These are phyloP conservation scores for Rhodotorula paludigena DNA, from an alignment of 768 basidiomycete genomes.

Conservation along the genomic window DNA sequence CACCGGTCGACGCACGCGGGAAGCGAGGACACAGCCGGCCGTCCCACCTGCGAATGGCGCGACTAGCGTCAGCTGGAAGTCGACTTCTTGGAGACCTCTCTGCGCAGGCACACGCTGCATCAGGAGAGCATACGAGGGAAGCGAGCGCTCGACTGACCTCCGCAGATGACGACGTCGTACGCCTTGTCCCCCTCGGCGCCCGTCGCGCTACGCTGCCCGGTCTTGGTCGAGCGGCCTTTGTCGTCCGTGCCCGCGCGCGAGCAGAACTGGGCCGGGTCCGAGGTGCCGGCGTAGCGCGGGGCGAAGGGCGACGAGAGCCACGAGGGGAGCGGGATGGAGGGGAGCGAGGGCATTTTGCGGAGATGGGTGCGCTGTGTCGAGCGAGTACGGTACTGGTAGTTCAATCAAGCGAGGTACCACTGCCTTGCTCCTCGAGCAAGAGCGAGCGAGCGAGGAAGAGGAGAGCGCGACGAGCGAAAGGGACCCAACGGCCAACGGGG, in stretches of 20 bases:
- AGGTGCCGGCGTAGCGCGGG: slow-evolving; percentile 15
- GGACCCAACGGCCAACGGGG: no score
- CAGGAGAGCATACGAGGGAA: no score
- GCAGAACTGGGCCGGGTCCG: slow-evolving; percentile 10
- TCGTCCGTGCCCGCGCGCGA: background rate
- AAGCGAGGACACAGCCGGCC: slow-evolving; percentile 39
- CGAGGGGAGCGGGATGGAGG: background rate
- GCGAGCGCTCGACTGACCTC: slow-evolving; percentile 16
- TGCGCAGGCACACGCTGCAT: no score
- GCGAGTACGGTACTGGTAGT: no score
- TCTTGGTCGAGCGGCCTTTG: background rate
- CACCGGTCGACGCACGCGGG: slow-evolving; percentile 28
- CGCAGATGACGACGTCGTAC: slow-evolving; percentile 23
- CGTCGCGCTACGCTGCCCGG: background rate
- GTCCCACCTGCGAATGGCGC: slow-evolving; percentile 41
- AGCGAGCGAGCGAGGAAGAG: no score
- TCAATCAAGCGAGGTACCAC: no score
- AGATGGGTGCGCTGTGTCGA: background rate
- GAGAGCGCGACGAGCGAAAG: no score
- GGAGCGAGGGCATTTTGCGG: no score
- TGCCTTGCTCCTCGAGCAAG: no score
- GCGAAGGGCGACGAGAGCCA: background rate
- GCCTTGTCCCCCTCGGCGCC: background rate
- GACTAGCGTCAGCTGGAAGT: background rate
- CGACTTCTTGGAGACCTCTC: background rate